Percentiles rank a stretch among this genome's conserved stretches.
Conservation (phyloP, 352 stramenopile genomes). For the Phytophthora nicotianae region DNA sequence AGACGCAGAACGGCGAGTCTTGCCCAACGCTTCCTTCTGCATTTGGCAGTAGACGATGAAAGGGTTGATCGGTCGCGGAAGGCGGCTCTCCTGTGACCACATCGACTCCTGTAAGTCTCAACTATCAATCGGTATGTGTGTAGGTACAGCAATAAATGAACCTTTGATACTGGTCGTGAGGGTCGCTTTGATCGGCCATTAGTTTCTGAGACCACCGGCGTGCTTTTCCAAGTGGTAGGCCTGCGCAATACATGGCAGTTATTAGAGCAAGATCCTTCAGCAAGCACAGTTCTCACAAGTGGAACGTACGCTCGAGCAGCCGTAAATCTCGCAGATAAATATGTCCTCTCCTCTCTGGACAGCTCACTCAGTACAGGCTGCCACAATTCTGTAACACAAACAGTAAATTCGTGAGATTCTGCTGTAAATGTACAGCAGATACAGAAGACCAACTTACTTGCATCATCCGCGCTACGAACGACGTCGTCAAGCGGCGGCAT, state of each 20-base stretch:
- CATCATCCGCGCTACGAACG: constrained; percentile 51
- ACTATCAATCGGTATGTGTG: background rate
- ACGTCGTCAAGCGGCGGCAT: constrained; percentile 61
- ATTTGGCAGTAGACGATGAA: constrained; percentile 88
- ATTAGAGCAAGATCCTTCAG: constrained; percentile 5
- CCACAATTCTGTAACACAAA: constrained; percentile 52
- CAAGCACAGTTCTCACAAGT: background rate
- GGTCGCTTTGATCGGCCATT: constrained; percentile 39
- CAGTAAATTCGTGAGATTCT: constrained; percentile 4
- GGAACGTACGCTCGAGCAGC: constrained; percentile 43
- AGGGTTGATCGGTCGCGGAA: constrained; percentile 73
- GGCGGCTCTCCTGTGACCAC: constrained; percentile 50
- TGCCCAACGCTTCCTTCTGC: constrained; percentile 67
- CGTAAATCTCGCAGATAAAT: constrained; percentile 58
- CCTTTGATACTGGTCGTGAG: constrained; percentile 36
- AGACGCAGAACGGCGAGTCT: constrained; percentile 62
- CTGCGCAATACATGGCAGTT: constrained; percentile 29
- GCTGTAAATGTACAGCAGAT: background rate
- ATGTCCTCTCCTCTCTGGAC: constrained; percentile 67
- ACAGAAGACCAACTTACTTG: constrained; percentile 31
- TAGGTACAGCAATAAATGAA: constrained; percentile 3
- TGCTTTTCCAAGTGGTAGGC: constrained; percentile 52
- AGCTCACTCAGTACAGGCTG: constrained; percentile 75
- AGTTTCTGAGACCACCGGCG: constrained; percentile 18
- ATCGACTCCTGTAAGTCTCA: constrained; percentile 3